Base-by-base conservation (phyloP, 2,329 filamentous ascomycete genomes). In the Colletotrichum trifolii region DNA sequence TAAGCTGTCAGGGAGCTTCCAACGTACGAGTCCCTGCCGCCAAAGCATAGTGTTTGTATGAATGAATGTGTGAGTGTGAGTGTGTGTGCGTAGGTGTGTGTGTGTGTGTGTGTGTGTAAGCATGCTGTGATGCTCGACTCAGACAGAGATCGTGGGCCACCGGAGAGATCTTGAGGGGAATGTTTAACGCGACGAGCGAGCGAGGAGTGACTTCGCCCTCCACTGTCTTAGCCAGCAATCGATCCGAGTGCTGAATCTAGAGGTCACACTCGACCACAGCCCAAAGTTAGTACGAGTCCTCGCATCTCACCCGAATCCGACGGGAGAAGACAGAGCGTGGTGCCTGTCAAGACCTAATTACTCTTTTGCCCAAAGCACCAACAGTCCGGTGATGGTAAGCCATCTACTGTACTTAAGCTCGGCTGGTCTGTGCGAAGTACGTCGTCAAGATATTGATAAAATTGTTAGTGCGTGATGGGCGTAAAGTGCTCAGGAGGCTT, bases 121-220 rank as follows among this genome's bases (percentile, higher is more conserved):
- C 25, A 25, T 5, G 25, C 25, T 25, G 25, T 25, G 25, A 25
- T 53, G 47, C 58, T 53, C 57, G 47, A 52, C 50, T 50, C n/a
- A 33, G 57, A 65, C 25, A 47, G 47, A 53, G 62, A 64, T 67
- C 52, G 36, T 54, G 43, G 54, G 54, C 46, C 40, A 60, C 25
- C 52, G 47, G 38, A 62, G 53, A 63, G 63, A 57, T 66, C 56
- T 25, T 46, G 38, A 61, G 46, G 40, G 46, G n/a, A 42, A 65
- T 25, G 25, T 25, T 25, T 25, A 25, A 25, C 25, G 25, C 25
- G 25, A 25, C 4, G 25, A 25, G 17, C 17, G 17, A 17, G 25
- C 25, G 25, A 25, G 25, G 25, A 25, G 25, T 25, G 25, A 25
- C 25, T 25, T 25, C 25, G 25, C 25, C 25, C 25, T 25, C 25